Base-by-base conservation (phyloP, 345 rosid genomes). In the Pugionium dolabratum region DNA sequence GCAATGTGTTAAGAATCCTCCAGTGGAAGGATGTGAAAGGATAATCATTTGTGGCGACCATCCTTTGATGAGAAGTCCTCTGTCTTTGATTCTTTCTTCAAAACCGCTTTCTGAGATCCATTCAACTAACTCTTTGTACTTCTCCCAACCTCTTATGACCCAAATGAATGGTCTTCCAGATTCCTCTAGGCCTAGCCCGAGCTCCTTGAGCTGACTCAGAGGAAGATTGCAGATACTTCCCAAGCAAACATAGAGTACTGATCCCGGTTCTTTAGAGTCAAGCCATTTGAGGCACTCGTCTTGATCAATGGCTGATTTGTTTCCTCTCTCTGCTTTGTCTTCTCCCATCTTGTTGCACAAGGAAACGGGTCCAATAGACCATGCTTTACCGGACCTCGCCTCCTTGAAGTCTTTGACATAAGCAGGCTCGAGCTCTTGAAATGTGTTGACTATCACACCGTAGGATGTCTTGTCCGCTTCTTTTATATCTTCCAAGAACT, bases 21-120 rank as follows among this genome's bases (percentile, higher is more conserved):
- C 83, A 4, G 71, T 9, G 0, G 81, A 34, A 0, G 59, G 37
- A n/a, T 81, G 88, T 2, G 88, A 79, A 44, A 84, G 52, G n/a
- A 81, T 84, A 4, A 73, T 39, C 3, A 84, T 60, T 39, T 84
- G 85, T 2, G 88, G 88, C 0, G 85, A 71, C 88, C 88, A 84
- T 5, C 85, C 82, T 49, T 35, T 37, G 1, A 84, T 76, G 45
- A 83, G 3, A 7, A 83, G 54, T 0, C 85, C 82, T 73, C 75
- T 75, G 0, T 66, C 80, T 61, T 58, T 48, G 2, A 27, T 50
- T 44, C 85, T 77, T 5, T 75, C 72, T 3, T 71, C 79, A 2
- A 72, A 79, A 3, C 70, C 36, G 2, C 75, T 75, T n/a, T 73
- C 61, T 34, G 0, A 2, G 3, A 75, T 28, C 85, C 84, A 82